phyloP scores from a whole-genome alignment of 176 grass and related monocot species.

The Oropetium thomaeum region DNA sequence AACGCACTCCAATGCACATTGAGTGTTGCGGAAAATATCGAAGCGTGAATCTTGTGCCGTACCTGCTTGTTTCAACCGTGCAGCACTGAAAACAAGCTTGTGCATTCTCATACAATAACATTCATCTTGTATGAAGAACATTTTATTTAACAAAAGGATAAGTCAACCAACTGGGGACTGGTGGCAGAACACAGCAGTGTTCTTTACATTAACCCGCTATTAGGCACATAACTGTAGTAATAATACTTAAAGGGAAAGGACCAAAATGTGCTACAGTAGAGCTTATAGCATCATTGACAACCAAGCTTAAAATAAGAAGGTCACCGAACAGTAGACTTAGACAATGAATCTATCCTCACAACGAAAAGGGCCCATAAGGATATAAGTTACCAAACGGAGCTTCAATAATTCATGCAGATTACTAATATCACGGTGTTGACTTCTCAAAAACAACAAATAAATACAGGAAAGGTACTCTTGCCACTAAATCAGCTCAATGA shows the following conservation, averaged over 20 bases:
- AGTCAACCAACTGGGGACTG: background rate
- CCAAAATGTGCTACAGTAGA: background rate
- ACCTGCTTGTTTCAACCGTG: background rate
- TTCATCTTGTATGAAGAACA: background rate
- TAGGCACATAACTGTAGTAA: background rate
- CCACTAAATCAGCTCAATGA: slow-evolving; percentile 44
- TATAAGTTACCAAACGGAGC: background rate
- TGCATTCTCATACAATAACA: background rate
- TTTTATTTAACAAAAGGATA: background rate
- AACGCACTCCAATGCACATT: background rate
- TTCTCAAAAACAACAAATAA: background rate
- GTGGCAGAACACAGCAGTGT: background rate
- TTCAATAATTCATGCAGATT: slow-evolving; percentile 20
- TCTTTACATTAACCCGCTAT: background rate
- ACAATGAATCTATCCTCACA: background rate
- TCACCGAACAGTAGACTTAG: background rate
- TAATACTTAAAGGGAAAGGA: background rate
- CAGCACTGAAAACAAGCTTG: background rate
- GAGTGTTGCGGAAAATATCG: background rate
- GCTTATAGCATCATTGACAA: background rate
- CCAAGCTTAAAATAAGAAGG: background rate
- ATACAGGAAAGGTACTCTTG: background rate
- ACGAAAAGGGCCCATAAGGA: background rate
- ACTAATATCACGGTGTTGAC: background rate
- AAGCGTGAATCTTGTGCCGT: background rate